Evolutionary conservation across 2,329 filamentous ascomycete genomes (phyloP).

Genomic region (Penicillium paneum): DNA sequence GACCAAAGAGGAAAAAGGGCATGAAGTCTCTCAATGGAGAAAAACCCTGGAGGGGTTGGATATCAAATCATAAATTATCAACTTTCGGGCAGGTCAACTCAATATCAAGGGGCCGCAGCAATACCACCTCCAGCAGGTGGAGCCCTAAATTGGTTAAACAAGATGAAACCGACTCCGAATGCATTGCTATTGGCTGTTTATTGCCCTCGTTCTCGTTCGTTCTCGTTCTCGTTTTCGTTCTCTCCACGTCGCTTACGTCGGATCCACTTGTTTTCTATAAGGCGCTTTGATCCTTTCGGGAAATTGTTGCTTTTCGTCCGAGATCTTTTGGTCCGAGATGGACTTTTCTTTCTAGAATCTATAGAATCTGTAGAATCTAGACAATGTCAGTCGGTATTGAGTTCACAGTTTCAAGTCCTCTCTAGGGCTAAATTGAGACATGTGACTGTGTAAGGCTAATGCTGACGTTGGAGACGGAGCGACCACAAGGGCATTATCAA

Average conservation of each 20-base stretch:
- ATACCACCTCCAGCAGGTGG: background rate
- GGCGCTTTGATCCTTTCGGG: constrained; percentile 3
- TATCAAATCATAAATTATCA: background rate
- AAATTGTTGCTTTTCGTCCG: background rate
- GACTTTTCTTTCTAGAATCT: background rate
- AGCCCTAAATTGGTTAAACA: background rate
- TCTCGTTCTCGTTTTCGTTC: constrained; percentile 20
- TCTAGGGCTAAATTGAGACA: background rate
- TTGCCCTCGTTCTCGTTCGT: constrained; percentile 21
- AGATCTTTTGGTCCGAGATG: background rate
- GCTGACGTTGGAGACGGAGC: background rate
- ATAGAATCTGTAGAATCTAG: too few relatives aligned
- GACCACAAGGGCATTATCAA: background rate
- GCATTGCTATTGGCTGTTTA: constrained; percentile 14
- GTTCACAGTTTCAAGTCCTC: background rate
- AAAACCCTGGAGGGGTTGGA: background rate
- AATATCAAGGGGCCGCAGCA: background rate
- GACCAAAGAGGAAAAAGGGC: background rate
- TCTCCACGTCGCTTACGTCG: constrained; percentile 12
- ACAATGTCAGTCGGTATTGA: background rate
- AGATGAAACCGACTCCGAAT: background rate
- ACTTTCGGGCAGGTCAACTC: background rate
- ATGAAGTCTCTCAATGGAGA: background rate
- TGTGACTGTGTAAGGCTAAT: background rate
- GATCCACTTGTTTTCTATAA: constrained; percentile 14